Evolutionary conservation across 306 rosid genomes (phyloP).

Genomic region (Albizia julibrissin): DNA sequence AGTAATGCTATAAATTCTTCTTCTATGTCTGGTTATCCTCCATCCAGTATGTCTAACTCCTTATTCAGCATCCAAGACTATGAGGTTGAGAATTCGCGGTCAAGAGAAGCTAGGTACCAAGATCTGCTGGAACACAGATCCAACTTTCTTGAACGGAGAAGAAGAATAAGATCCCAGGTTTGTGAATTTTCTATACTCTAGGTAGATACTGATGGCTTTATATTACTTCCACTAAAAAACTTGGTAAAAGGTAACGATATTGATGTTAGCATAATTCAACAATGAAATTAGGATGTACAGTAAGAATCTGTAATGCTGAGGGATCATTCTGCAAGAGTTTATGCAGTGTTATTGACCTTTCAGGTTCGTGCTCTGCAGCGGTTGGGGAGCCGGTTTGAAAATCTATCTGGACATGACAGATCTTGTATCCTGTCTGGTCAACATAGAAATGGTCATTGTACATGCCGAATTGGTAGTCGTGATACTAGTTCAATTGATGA

Average conservation of each 20-base stretch:
- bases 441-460: constrained; percentile 85
- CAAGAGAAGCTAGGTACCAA: constrained; percentile 85
- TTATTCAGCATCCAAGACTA: constrained; percentile 66
- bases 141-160: constrained; percentile 92
- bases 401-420: constrained; percentile 92
- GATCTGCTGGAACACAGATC: constrained; percentile 89
- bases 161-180: constrained; percentile 96
- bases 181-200: constrained; percentile 37
- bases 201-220: constrained; percentile 17
- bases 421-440: constrained; percentile 90
- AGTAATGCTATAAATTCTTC: constrained; percentile 46
- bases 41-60: constrained; percentile 56
- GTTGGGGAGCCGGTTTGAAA: constrained; percentile 91
- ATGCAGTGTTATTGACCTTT: constrained; percentile 25
- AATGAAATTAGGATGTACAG: background rate
- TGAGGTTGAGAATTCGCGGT: constrained; percentile 64
- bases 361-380: constrained; percentile 99
- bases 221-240: constrained; percentile 3
- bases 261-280: background rate
- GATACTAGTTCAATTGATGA: constrained; percentile 63
- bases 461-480: constrained; percentile 66
- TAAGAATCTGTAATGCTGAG: background rate
- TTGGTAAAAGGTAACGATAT: background rate
- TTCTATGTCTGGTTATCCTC: constrained; percentile 48
- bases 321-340: background rate